These are phyloP conservation scores for Albophoma yamanashiensis DNA, from an alignment of 2,329 filamentous ascomycete genomes.

Conservation along the genomic window DNA sequence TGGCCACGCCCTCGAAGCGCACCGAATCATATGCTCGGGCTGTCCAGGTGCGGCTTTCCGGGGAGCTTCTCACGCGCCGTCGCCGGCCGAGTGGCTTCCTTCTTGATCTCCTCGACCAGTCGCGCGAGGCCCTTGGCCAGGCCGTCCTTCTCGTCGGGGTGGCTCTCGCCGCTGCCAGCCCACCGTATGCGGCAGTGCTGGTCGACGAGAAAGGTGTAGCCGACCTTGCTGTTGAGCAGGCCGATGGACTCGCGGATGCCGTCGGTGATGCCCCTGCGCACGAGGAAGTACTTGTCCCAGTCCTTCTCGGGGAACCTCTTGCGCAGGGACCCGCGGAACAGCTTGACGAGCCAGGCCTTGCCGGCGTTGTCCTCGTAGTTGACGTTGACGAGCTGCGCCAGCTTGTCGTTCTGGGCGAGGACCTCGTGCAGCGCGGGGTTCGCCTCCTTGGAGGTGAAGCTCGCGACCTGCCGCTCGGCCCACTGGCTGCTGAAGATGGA, in stretches of 20 bases:
- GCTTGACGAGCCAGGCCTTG: slow-evolving; percentile 46
- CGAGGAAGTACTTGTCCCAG: slow-evolving; percentile 52
- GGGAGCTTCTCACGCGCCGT: slow-evolving; percentile 21
- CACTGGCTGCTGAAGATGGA: slow-evolving; percentile 73
- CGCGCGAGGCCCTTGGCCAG: slow-evolving; percentile 54
- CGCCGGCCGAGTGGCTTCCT: slow-evolving; percentile 20
- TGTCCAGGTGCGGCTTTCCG: slow-evolving; percentile 18
- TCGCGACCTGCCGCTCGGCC: slow-evolving; percentile 71
- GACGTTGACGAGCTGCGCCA: slow-evolving; percentile 70
- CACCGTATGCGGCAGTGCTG: slow-evolving; percentile 81
- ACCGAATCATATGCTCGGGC: slow-evolving; percentile 7
- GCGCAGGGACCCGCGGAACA: slow-evolving; percentile 46
- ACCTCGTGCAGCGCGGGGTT: slow-evolving; percentile 62
- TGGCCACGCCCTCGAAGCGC: not conserved
- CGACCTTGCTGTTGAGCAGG: slow-evolving; percentile 80
- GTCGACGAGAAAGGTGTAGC: slow-evolving; percentile 88
- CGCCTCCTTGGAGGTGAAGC: slow-evolving; percentile 53
- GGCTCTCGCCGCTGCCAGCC: slow-evolving; percentile 70
- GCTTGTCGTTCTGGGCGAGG: slow-evolving; percentile 39
- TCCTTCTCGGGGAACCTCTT: slow-evolving; percentile 37
- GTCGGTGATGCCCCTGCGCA: slow-evolving; percentile 46
- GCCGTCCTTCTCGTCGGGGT: slow-evolving; percentile 54
- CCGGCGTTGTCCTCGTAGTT: slow-evolving; percentile 79
- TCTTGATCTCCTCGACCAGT: slow-evolving; percentile 48
- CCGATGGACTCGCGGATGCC: slow-evolving; percentile 54